Evolutionary conservation across 2,329 filamentous ascomycete species (phyloP).

Genomic region (Phyllosticta citribraziliensis): DNA sequence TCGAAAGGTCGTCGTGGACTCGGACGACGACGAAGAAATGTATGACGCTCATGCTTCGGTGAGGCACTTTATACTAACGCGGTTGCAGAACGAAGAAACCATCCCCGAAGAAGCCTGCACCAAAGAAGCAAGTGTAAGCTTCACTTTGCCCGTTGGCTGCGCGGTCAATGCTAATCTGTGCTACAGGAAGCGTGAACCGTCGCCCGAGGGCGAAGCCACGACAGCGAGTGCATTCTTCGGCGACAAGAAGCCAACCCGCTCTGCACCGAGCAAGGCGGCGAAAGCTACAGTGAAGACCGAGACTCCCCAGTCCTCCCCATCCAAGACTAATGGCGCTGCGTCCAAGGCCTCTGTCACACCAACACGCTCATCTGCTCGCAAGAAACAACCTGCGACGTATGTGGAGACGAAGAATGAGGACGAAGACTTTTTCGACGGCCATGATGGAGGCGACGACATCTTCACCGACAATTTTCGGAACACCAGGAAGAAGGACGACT

Average conservation of each 20-base stretch:
- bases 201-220: conserved; percentile 45
- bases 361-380: conserved; percentile 26
- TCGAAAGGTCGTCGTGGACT: conserved; percentile 53
- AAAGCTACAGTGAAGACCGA: conserved; percentile 24
- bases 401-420: conserved; percentile 51
- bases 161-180: conserved; percentile 15
- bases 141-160: neutral
- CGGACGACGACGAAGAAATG: conserved; percentile 56
- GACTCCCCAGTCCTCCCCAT: conserved; percentile 28
- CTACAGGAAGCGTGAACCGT: conserved; percentile 38
- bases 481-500: conserved; percentile 49
- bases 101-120: conserved; percentile 46
- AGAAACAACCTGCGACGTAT: conserved; percentile 35
- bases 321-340: conserved; percentile 22
- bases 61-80: conserved; percentile 15
- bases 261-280: conserved; percentile 29
- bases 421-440: conserved; percentile 38
- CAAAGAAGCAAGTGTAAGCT: conserved; percentile 47
- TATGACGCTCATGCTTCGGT: neutral
- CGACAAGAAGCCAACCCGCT: conserved; percentile 44
- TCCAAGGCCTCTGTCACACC: conserved; percentile 24
- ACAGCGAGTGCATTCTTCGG: conserved; percentile 56
- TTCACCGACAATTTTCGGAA: conserved; percentile 56
- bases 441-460: conserved; percentile 66
- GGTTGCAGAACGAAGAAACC: conserved; percentile 25